These are phyloP conservation scores for Mucor indicus DNA, from an alignment of 371 early-diverging fungal species.

Conservation along the genomic window DNA sequence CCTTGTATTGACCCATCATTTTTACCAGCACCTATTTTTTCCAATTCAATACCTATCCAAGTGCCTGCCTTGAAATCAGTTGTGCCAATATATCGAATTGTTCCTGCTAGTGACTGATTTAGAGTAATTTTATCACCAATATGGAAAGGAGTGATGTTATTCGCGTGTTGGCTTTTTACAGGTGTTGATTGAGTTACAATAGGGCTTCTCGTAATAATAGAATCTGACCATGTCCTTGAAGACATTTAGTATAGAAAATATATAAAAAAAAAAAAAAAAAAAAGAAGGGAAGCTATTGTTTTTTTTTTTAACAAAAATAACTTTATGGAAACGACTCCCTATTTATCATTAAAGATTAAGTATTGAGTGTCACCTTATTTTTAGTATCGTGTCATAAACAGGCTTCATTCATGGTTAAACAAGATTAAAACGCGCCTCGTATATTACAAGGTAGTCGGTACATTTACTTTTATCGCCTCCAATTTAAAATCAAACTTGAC, in stretches of 20 bases:
- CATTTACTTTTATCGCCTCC: too few relatives aligned
- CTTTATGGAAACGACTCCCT: too few relatives aligned
- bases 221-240: conserved; percentile 13
- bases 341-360: too few relatives aligned
- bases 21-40: conserved; percentile 64
- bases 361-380: too few relatives aligned
- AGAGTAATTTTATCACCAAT: conserved; percentile 16
- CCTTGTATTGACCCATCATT: conserved; percentile 72
- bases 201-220: not conserved
- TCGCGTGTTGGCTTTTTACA: not conserved
- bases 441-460: too few relatives aligned
- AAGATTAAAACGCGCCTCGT: too few relatives aligned
- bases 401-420: too few relatives aligned
- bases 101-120: conserved; percentile 35
- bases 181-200: conserved; percentile 5
- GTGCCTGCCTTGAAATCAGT: conserved; percentile 66
- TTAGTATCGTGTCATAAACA: too few relatives aligned
- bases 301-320: too few relatives aligned
- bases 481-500: too few relatives aligned
- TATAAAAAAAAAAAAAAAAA: not conserved
- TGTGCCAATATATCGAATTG: conserved; percentile 64
- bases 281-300: too few relatives aligned
- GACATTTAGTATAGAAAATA: conserved; percentile 5
- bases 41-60: conserved; percentile 81
- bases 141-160: not conserved